Percentiles rank a stretch among this genome's conserved stretches.
Conservation (phyloP, 495 filamentous ascomycete genomes). For the Podospora bellae-mahoneyi region DNA sequence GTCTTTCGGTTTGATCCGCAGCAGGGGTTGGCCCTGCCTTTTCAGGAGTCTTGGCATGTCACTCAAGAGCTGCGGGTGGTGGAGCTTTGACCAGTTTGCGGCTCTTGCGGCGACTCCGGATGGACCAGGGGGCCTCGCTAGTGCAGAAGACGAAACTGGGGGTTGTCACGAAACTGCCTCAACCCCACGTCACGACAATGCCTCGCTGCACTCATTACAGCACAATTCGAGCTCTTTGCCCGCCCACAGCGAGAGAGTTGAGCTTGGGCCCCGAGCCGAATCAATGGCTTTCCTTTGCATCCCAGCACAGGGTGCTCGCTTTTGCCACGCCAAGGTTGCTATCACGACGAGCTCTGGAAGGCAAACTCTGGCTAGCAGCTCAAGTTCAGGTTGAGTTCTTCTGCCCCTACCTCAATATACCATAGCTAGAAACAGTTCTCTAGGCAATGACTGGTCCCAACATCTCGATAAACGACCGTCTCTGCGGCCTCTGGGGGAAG, state of each 20-base stretch:
- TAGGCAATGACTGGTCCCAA: not conserved
- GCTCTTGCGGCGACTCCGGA: constrained; percentile 13
- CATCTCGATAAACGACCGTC: not conserved
- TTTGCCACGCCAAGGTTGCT: not conserved
- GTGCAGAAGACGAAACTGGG: constrained; percentile 26
- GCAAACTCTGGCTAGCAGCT: not conserved
- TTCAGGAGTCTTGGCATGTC: constrained; percentile 15
- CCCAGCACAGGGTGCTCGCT: not conserved
- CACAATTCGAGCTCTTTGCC: not conserved
- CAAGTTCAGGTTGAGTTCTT: not conserved
- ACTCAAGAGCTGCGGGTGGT: not conserved
- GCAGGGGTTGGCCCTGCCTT: constrained; percentile 17
- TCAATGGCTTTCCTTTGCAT: constrained; percentile 5
- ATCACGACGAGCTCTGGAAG: not conserved
- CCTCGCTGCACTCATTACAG: constrained; percentile 8
- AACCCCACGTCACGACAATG: constrained; percentile 31
- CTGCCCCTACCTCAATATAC: not conserved
- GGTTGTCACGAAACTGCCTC: constrained; percentile 31
- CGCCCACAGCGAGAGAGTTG: not conserved
- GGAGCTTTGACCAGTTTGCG: constrained; percentile 15
- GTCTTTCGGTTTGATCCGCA: constrained; percentile 22
- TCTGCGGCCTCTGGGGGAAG: not conserved
- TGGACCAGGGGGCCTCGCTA: constrained; percentile 6
- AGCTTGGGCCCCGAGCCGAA: constrained; percentile 4
- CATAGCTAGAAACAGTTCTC: not conserved